Evolutionary conservation across 768 basidiomycete species (phyloP).

Genomic region (Sistotremastrum niveocremeum): DNA sequence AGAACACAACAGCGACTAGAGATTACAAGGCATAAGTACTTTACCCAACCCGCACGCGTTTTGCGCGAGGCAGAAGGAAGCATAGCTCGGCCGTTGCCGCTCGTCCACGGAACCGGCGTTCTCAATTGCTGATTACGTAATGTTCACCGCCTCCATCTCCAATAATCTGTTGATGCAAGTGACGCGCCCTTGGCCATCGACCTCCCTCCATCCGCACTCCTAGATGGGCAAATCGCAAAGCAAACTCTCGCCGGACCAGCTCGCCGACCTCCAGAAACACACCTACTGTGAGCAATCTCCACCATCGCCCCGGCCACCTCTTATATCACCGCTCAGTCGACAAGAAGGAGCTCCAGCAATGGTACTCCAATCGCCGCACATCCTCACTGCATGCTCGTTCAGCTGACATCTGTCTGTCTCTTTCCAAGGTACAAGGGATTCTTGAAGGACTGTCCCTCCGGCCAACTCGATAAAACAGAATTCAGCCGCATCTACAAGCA

Average conservation of each 20-base stretch:
- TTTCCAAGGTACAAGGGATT: constrained; percentile 91
- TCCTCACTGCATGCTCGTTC: constrained; percentile 1
- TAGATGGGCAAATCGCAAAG: constrained; percentile 96
- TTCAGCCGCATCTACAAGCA: constrained; percentile 98
- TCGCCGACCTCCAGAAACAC: constrained; percentile 91
- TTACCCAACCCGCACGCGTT: too few relatives aligned
- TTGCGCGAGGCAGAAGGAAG: too few relatives aligned
- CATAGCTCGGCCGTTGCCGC: too few relatives aligned
- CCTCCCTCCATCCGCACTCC: constrained; percentile 6
- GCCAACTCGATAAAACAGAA: constrained; percentile 89
- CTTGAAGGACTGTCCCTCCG: constrained; percentile 95
- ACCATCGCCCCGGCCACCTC: not conserved
- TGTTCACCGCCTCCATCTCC: not conserved
- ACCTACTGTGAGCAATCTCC: constrained; percentile 72
- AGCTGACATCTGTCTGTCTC: constrained; percentile 6
- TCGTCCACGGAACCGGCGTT: not conserved
- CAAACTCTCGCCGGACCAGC: constrained; percentile 88
- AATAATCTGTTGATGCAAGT: too few relatives aligned
- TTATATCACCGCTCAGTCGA: constrained; percentile 45
- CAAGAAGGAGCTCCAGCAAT: constrained; percentile 94
- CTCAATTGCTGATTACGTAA: not conserved
- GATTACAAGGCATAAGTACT: too few relatives aligned
- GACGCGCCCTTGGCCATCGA: too few relatives aligned
- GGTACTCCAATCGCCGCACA: constrained; percentile 29
- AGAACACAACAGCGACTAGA: too few relatives aligned